Evolutionary conservation across 495 filamentous ascomycete species (phyloP).

Genomic region (Annulohypoxylon moriforme): DNA sequence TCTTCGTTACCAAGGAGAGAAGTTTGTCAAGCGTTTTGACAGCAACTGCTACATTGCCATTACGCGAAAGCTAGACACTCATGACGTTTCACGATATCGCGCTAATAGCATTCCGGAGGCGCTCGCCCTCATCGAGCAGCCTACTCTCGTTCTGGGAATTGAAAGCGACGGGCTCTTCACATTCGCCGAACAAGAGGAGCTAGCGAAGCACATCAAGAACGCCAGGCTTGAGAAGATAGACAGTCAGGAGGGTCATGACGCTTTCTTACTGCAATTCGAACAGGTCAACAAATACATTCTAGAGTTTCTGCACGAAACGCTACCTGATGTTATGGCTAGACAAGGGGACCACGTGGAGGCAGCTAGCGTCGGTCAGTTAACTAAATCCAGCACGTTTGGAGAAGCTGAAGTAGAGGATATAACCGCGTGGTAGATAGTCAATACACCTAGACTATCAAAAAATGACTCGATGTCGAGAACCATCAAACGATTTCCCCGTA

Average conservation of each 20-base stretch:
- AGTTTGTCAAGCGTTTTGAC: conserved; percentile 97
- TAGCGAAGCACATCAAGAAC: conserved; percentile 84
- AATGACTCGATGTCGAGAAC: background rate
- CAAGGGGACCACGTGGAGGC: conserved; percentile 60
- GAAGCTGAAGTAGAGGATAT: conserved; percentile 98
- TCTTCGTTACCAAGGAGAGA: conserved; percentile 95
- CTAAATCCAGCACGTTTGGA: conserved; percentile 88
- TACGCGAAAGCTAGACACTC: conserved; percentile 98
- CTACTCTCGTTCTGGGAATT: conserved; percentile 89
- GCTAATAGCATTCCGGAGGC: conserved; percentile 73
- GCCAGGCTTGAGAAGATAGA: conserved; percentile 86
- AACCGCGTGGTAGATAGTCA: conserved; percentile 80
- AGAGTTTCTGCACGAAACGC: conserved; percentile 80
- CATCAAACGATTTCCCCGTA: background rate
- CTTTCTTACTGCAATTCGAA: conserved; percentile 95
- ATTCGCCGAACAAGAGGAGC: conserved; percentile 92
- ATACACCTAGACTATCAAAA: conserved; percentile 6
- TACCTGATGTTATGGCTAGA: conserved; percentile 86
- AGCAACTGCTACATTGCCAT: conserved; percentile 99
- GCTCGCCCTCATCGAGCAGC: conserved; percentile 85
- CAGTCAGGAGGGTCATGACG: conserved; percentile 94
- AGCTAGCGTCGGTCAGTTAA: conserved; percentile 62
- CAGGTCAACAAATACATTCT: conserved; percentile 92
- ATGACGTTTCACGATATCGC: conserved; percentile 86
- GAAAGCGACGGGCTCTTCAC: conserved; percentile 96